phyloP scores from a whole-genome alignment of 1,284 basidiomycete genomes.

The Pseudozyma thailandica region DNA sequence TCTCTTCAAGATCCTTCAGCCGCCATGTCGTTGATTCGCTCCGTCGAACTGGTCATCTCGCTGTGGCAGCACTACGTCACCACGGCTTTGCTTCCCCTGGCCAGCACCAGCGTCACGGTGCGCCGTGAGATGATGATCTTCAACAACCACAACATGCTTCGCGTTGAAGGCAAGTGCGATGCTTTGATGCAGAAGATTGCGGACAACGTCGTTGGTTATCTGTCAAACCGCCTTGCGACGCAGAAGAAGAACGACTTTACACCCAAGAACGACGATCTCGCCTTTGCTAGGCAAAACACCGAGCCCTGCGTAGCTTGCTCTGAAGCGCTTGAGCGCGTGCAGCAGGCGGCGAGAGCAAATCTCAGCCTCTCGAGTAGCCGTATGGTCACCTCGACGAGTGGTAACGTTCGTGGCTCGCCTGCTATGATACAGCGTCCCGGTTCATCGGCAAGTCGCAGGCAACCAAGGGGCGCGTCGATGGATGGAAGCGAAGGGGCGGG shows the following conservation, averaged over 20 bases:
- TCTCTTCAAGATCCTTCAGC: constrained; percentile 78
- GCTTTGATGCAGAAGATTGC: constrained; percentile 82
- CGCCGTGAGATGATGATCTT: constrained; percentile 93
- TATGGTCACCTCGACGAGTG: constrained; percentile 25
- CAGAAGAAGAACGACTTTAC: constrained; percentile 98
- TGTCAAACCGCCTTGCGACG: constrained; percentile 79
- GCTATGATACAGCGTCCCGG: constrained; percentile 3
- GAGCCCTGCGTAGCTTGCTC: constrained; percentile 92
- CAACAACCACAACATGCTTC: constrained; percentile 87
- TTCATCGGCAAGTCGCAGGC: constrained; percentile 6
- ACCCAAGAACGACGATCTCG: constrained; percentile 84
- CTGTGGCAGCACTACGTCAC: constrained; percentile 97
- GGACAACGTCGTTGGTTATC: constrained; percentile 72
- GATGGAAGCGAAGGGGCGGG: constrained; percentile 15
- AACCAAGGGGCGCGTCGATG: constrained; percentile 11
- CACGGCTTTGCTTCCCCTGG: constrained; percentile 88
- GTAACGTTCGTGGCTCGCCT: constrained; percentile 25
- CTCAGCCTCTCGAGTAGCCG: constrained; percentile 68
- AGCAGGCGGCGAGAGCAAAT: constrained; percentile 78
- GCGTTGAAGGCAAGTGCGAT: constrained; percentile 88
- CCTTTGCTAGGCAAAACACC: constrained; percentile 92
- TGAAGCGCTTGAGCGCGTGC: constrained; percentile 82
- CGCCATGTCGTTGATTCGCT: constrained; percentile 73
- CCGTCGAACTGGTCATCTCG: constrained; percentile 88
- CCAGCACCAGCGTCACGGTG: constrained; percentile 83